Base-by-base conservation (phyloP, 768 basidiomycete species). In the Pleurotus sapidus region DNA sequence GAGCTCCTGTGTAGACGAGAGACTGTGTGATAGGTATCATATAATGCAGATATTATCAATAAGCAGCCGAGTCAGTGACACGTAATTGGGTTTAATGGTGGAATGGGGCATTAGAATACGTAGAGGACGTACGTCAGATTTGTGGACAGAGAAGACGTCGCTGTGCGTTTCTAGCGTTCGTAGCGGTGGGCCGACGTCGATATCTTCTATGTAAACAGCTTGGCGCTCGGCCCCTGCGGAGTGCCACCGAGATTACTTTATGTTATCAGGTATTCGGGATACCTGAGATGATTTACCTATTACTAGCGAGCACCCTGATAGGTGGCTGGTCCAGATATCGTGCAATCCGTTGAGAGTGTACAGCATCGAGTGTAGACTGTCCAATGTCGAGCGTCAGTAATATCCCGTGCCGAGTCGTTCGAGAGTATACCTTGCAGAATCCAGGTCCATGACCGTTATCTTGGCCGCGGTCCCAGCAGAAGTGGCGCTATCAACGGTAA, bases 91-190 rank as follows among this genome's bases (percentile, higher is more conserved):
- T 3, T 46, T 42, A 42, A 20, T 20, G 20, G 47, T 46, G 7
- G 14, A 30, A n/a, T 12, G 20, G 23, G 51, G 18, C n/a, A 25
- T 47, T 14, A 5, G 20, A 2, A 17, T 14, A 20, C 37, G 45
- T 15, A 27, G 17, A 24, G 23, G 9, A 63, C 74, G 4, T 42
- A 87, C 87, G 50, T 78, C 69, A 47, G 74, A 66, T 62, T 84
- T 84, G 14, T 74, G 66, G n/a, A 88, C 69, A 2, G 87, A 68
- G 60, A 90, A 82, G 0, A 88, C 83, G 62, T 89, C 87, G 54
- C 86, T 88, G 17, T 74, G 61, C 2, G 86, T 87, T 24, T 75
- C 68, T 8, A 89, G 65, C 57, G 69, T 63, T 53, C 72, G 70
- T 2, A 78, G 63, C 12, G 70, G 68, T 1, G 61, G 57, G 27